Evolutionary conservation across 2,329 filamentous ascomycete species (phyloP), one percentile per base, ranked within the genome.

Genomic region (Tolypocladium pustulatum): DNA sequence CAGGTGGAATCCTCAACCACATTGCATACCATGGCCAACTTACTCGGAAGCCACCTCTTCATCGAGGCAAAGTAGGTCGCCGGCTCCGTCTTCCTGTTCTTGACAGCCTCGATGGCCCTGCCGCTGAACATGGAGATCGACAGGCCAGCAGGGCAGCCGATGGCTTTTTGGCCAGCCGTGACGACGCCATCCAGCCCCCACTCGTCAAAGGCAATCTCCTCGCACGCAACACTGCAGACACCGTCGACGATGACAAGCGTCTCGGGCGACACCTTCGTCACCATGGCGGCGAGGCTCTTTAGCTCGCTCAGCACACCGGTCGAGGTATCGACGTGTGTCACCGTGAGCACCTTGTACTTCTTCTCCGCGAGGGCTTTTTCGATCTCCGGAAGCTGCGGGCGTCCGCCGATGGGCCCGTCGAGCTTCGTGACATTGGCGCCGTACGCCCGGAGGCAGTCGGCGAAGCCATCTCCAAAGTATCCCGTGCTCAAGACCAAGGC

Each of bases 261-360:
- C 57, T 96, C 87, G 0, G 94, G 94, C 62, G 91, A 96, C 63
- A 97, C 90, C 57, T 83, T 82, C 72, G 89, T 89, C 56, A 97
- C 89, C 55, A 95, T 78, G 69, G 92, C 89, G 38, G 91, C 85
- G 59, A 99, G 78, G 59, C 85, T 79, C 79, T 95, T 88, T 67
- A 97, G 84, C 73, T 97, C 92, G 69, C 89, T 96, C 55, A 99
- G 79, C 32, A 99, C 94, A 65, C 94, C 94, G 41, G 94, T 99
- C 4, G 92, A 97, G 30, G 94, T 99, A 71, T 99, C 94, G 62
- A 97, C 93, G 73, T 99, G 94, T 13, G 94, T 99, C 64, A 97
- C 88, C 49, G 93, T 97, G 68, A 99, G 76, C 62, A 93, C 73
- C 82, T 97, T 97, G 82, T 96, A 97, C 69, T 89, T 85, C 80